Evolutionary conservation across 108 stramenopile genomes (phyloP).

Genomic region (Fistulifera solaris): DNA sequence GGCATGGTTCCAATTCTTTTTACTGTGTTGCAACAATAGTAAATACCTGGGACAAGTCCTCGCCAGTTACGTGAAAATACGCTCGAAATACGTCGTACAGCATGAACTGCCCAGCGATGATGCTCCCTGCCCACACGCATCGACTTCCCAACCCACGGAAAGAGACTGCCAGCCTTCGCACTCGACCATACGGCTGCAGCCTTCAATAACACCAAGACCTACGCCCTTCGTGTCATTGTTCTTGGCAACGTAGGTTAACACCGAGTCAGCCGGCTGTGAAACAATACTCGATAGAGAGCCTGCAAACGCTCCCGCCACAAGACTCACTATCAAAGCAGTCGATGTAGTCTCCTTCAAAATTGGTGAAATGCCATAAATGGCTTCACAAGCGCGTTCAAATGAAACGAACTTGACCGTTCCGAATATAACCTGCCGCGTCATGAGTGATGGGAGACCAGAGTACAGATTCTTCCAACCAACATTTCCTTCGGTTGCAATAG

Average conservation of each 20-base stretch:
- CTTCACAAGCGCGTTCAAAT: conserved; percentile 83
- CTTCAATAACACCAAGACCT: conserved; percentile 45
- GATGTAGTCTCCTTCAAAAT: conserved; percentile 48
- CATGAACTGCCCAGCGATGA: conserved; percentile 89
- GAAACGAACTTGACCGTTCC: conserved; percentile 90
- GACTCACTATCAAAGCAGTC: conserved; percentile 67
- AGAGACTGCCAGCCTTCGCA: conserved; percentile 57
- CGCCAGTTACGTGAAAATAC: conserved; percentile 62
- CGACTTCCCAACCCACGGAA: conserved; percentile 86
- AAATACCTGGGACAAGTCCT: conserved; percentile 75
- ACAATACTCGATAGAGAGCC: conserved; percentile 75
- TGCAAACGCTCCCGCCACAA: conserved; percentile 80
- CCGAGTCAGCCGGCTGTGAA: conserved; percentile 87
- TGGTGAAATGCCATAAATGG: conserved; percentile 46
- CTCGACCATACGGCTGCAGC: conserved; percentile 57
- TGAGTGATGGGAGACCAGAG: conserved; percentile 80
- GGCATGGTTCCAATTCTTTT: too few relatives aligned
- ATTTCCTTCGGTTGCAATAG: conserved; percentile 54
- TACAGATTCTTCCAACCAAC: conserved; percentile 67
- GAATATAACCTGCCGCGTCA: conserved; percentile 91
- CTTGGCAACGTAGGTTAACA: conserved; percentile 73
- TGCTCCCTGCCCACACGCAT: conserved; percentile 83
- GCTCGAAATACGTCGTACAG: conserved; percentile 87
- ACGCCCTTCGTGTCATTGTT: conserved; percentile 20
- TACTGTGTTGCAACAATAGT: too few relatives aligned